phyloP scores from a whole-genome alignment of 108 stramenopile genomes.

The Bacterosira constricta region DNA sequence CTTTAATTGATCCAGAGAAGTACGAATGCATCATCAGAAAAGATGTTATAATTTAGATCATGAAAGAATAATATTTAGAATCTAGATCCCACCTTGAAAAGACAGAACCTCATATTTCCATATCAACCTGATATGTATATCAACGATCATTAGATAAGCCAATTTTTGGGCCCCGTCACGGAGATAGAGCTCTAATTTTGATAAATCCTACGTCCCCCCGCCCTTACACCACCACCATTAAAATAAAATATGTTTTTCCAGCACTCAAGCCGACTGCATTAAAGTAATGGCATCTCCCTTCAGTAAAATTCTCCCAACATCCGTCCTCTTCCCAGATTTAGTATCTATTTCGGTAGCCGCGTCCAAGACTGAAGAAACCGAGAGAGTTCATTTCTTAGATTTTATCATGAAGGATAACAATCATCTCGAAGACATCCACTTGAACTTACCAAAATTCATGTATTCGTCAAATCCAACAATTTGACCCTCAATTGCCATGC shows the following conservation, averaged over 20 bases:
- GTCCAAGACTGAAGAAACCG: too few species aligned
- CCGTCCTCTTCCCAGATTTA: slow-evolving; percentile 64
- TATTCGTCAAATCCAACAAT: slow-evolving; percentile 97
- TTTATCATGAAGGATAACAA: too few species aligned
- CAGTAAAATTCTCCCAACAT: slow-evolving; percentile 93
- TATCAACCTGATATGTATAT: too few species aligned
- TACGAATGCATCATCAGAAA: not conserved
- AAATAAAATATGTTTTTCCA: too few species aligned
- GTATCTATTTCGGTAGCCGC: slow-evolving; percentile 93
- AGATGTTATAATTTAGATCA: not conserved
- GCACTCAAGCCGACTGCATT: slow-evolving; percentile 84
- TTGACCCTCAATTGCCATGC: slow-evolving; percentile 95
- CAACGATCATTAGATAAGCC: too few species aligned
- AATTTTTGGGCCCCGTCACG: too few species aligned
- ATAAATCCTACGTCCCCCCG: not conserved
- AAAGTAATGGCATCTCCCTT: slow-evolving; percentile 99
- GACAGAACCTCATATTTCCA: too few species aligned
- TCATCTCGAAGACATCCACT: too few species aligned
- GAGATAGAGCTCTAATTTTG: not conserved
- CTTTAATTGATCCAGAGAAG: too few species aligned
- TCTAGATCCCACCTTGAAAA: too few species aligned
- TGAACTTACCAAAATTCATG: slow-evolving; percentile 64
- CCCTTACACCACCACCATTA: not conserved
- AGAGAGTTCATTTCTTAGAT: slow-evolving; percentile 98
- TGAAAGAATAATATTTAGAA: not conserved